These are phyloP conservation scores for Cyberlindnera mycetangii DNA, from an alignment of 805 yeast genomes.

Conservation along the genomic window DNA sequence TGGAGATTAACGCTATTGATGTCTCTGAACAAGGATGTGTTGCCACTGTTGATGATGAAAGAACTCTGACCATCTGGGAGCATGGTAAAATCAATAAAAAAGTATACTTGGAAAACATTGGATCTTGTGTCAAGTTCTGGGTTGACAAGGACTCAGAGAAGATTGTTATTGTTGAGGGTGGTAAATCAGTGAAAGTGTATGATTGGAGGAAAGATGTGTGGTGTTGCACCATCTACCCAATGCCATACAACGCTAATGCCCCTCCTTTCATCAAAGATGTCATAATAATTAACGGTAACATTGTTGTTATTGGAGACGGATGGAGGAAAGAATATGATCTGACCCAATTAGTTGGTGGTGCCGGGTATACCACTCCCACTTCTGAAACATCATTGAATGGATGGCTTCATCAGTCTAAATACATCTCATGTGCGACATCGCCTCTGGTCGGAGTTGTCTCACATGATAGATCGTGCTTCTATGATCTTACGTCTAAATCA, in stretches of 20 bases:
- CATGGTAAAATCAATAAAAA: slow-evolving; percentile 14
- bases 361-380: slow-evolving; percentile 31
- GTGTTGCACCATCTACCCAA: slow-evolving; percentile 33
- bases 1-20: slow-evolving; percentile 31
- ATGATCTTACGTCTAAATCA: slow-evolving; percentile 20
- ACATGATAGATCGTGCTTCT: slow-evolving; percentile 24
- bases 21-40: slow-evolving; percentile 29
- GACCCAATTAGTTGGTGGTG: slow-evolving; percentile 29
- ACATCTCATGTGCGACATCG: slow-evolving; percentile 15
- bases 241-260: slow-evolving; percentile 19
- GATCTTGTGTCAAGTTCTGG: slow-evolving; percentile 33
- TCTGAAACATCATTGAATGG: slow-evolving; percentile 21
- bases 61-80: slow-evolving; percentile 31
- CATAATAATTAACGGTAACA: slow-evolving; percentile 21
- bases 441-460: slow-evolving; percentile 24
- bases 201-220: slow-evolving; percentile 33
- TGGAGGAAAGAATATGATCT: slow-evolving; percentile 33
- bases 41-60: slow-evolving; percentile 33
- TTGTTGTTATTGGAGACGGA: slow-evolving; percentile 33
- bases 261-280: slow-evolving; percentile 22
- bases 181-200: slow-evolving; percentile 29
- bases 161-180: slow-evolving; percentile 33
- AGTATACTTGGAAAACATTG: slow-evolving; percentile 19
- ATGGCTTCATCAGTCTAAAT: slow-evolving; percentile 21
- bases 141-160: slow-evolving; percentile 31